These are phyloP conservation scores for Inga laurina DNA, from an alignment of 306 rosid genomes.

Conservation along the genomic window DNA sequence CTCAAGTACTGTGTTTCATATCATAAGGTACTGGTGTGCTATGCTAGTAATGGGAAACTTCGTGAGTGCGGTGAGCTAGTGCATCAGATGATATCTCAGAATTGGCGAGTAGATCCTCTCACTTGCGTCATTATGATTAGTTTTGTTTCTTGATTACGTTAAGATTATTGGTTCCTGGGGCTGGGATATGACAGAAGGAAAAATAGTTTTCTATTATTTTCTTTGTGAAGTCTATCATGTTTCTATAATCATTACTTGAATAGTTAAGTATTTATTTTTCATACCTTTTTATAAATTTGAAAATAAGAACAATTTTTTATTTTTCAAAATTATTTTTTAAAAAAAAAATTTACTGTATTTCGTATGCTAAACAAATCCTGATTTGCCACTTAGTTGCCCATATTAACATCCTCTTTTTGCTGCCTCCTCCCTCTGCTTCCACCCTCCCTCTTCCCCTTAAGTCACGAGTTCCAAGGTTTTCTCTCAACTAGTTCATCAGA, in stretches of 20 bases:
- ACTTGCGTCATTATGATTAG: neutral
- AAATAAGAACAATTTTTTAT: too few species aligned
- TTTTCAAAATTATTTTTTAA: too few species aligned
- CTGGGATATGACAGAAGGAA: neutral
- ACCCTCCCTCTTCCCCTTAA: constrained; percentile 57
- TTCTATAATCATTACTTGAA: too few species aligned
- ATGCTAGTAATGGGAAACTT: constrained; percentile 63
- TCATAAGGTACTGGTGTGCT: constrained; percentile 72
- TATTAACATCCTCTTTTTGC: constrained; percentile 33
- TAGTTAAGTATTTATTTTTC: too few species aligned
- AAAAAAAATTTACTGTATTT: too few species aligned
- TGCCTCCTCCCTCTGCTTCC: constrained; percentile 31
- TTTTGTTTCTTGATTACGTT: neutral
- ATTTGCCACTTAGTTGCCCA: constrained; percentile 23
- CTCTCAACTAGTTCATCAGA: neutral
- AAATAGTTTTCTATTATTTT: too few species aligned
- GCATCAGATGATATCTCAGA: constrained; percentile 72
- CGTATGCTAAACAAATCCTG: too few species aligned
- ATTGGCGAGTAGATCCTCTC: constrained; percentile 10
- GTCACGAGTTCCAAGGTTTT: constrained; percentile 33
- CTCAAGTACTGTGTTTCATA: constrained; percentile 71
- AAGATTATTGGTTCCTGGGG: neutral
- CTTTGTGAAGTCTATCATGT: too few species aligned
- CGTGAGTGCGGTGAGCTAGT: constrained; percentile 73
- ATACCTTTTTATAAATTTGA: too few species aligned